Base-by-base conservation (phyloP, 2,329 filamentous ascomycete species). In the Fusarium lyarnte region DNA sequence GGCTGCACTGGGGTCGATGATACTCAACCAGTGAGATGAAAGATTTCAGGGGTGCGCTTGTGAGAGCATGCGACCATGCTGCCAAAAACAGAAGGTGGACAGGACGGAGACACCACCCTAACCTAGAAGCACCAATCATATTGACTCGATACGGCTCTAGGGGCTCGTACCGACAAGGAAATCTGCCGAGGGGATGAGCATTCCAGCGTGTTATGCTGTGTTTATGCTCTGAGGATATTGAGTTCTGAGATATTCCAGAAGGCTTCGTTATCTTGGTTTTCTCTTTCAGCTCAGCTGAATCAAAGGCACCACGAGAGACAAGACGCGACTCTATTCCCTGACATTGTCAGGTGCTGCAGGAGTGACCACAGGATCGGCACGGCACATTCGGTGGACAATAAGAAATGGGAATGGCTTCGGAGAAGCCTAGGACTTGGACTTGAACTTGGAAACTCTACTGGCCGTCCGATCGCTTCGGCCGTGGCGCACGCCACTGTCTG, bases 61-160 rank as follows among this genome's bases (percentile, higher is more conserved):
- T 73, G 75, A 72, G 77, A 76, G 75, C 76, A 80, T 80, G 77
- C 79, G 76, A 81, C 79, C 76, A 70, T 76, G 63, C 68, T 70
- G 69, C 79, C 80, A 74, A 73, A 81, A 81, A 71, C 63, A 81
- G 80, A 81, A 81, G 80, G 80, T 81, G 78, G 73, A 78, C 76
- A 77, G 71, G 64, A 65, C 69, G 72, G 74, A 77, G 76, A 75
- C 79, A 79, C 79, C 78, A 76, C 72, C 73, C 71, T 72, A 73
- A 67, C 73, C 55, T 61, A 69, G 49, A 64, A 69, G 70, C 77
- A 72, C 80, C 80, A 81, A 81, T 81, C 78, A 81, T 23, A 51
- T 31, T 51, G 62, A 36, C 62, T 70, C 72, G 77, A 78, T 79
- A 79, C 58, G 66, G 66, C 72, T 76, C 71, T 73, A 58, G 63